Evolutionary conservation across 2,329 filamentous ascomycete species (phyloP).

Genomic region (Pestalotiopsis sp.): DNA sequence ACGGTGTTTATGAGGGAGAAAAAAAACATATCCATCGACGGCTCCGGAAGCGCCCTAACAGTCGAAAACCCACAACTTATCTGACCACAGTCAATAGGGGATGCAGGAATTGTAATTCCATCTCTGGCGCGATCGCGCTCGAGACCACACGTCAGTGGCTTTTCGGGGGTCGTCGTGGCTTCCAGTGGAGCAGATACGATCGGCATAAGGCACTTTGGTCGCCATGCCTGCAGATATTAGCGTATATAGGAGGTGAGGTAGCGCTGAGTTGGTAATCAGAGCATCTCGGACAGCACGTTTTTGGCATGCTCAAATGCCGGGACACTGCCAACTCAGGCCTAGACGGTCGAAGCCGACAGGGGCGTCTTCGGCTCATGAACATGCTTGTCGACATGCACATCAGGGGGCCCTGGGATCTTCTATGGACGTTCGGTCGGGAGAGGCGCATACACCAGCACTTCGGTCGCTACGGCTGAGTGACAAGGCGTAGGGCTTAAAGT

Average conservation of each 20-base stretch:
- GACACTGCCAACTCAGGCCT: neutral
- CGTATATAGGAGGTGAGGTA: neutral
- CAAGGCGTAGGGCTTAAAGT: neutral
- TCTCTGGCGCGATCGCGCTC: constrained; percentile 2
- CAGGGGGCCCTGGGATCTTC: neutral
- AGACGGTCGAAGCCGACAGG: neutral
- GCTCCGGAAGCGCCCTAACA: neutral
- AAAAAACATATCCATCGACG: neutral
- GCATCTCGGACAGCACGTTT: neutral
- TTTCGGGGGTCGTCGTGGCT: neutral
- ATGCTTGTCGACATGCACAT: neutral
- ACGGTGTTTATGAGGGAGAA: neutral
- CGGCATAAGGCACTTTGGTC: neutral
- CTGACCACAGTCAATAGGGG: neutral
- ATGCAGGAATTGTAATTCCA: constrained; percentile 6
- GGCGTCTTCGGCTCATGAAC: neutral
- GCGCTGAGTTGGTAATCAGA: neutral
- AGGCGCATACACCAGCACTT: neutral
- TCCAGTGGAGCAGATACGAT: neutral
- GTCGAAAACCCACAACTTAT: neutral
- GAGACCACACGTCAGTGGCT: constrained; percentile 6
- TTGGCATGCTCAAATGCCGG: neutral
- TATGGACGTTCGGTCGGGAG: neutral
- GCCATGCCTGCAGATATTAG: neutral
- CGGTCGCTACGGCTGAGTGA: neutral